Conservation (phyloP, 208 protist species). For the Acanthamoeba sp. region DNA sequence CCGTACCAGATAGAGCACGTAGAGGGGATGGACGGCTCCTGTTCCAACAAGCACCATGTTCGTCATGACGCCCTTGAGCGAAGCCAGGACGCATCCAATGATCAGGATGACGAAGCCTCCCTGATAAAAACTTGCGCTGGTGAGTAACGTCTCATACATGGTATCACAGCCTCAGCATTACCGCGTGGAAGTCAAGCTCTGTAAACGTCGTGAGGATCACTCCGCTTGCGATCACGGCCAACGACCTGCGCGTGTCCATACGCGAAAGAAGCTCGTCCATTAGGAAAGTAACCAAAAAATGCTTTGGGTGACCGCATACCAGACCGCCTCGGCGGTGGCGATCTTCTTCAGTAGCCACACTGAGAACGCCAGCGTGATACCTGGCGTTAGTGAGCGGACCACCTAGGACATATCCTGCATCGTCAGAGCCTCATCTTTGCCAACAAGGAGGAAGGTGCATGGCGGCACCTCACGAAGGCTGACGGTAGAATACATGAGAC, state of each 20-base stretch:
- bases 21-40: slow-evolving; percentile 60
- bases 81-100: slow-evolving; percentile 38
- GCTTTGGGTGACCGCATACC: not conserved
- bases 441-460: not conserved
- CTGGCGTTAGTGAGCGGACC: slow-evolving; percentile 75
- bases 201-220: slow-evolving; percentile 64
- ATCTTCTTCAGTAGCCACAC: slow-evolving; percentile 46
- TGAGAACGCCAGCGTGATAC: slow-evolving; percentile 76
- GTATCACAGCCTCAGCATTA: not conserved
- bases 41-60: slow-evolving; percentile 75
- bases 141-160: not conserved
- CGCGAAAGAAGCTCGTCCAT: no score
- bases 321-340: not conserved
- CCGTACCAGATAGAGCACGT: slow-evolving; percentile 51
- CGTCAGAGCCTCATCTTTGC: no score
- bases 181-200: slow-evolving; percentile 67
- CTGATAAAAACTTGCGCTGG: not conserved
- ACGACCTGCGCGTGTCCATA: not conserved
- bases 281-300: not conserved
- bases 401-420: slow-evolving; percentile 55
- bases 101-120: slow-evolving; percentile 58
- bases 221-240: slow-evolving; percentile 65
- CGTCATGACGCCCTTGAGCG: slow-evolving; percentile 71
- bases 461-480: slow-evolving; percentile 7
- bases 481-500: slow-evolving; percentile 62